These are phyloP conservation scores for Incumbomyces lentus DNA, from an alignment of 2,329 filamentous ascomycete genomes.

Conservation along the genomic window DNA sequence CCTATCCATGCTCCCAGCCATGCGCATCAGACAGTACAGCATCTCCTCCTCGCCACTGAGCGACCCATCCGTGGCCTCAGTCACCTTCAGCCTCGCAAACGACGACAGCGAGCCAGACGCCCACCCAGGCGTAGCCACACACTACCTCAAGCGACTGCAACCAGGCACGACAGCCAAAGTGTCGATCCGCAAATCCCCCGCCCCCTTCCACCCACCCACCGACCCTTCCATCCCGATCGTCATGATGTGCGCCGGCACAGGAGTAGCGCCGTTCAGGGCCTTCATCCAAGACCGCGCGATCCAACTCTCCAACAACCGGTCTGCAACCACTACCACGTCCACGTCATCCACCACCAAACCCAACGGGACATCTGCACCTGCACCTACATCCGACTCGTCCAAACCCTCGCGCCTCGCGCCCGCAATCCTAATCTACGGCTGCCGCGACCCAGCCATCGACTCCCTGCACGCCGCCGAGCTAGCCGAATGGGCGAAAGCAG, in stretches of 20 bases:
- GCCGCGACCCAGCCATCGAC: constrained; percentile 26
- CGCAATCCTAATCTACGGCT: constrained; percentile 29
- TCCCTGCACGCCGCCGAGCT: constrained; percentile 29
- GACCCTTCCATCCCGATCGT: constrained; percentile 29
- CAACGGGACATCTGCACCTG: no score
- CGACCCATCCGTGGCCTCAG: constrained; percentile 46
- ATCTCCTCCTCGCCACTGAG: constrained; percentile 64
- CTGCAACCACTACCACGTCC: constrained; percentile 18
- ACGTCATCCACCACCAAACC: background rate
- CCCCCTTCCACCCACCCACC: constrained; percentile 28
- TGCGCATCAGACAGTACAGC: constrained; percentile 70
- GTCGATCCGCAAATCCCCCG: constrained; percentile 26
- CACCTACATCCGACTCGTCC: no score
- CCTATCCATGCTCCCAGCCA: constrained; percentile 62
- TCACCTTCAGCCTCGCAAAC: constrained; percentile 60
- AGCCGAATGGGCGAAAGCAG: constrained; percentile 43
- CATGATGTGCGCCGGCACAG: constrained; percentile 36
- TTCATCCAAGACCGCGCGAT: constrained; percentile 53
- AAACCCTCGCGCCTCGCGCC: constrained; percentile 20
- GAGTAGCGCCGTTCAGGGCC: constrained; percentile 52
- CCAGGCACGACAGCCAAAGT: constrained; percentile 26
- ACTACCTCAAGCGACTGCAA: constrained; percentile 44
- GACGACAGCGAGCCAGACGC: constrained; percentile 24
- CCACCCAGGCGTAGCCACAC: constrained; percentile 51
- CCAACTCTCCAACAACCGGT: constrained; percentile 5